Evolutionary conservation across 352 stramenopile species (phyloP).

Genomic region (Phytophthora fragariaefolia): DNA sequence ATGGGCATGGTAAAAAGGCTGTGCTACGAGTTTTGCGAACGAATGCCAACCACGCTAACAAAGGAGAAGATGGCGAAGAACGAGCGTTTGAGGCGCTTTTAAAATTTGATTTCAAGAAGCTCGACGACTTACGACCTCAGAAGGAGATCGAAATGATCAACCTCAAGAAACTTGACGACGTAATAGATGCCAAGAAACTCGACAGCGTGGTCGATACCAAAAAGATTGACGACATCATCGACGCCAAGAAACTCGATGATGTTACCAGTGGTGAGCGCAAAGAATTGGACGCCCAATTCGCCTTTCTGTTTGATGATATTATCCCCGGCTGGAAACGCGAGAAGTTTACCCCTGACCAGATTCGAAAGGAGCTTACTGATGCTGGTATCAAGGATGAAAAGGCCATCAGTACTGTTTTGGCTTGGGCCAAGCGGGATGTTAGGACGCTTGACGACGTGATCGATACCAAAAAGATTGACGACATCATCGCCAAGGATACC

Average conservation of each 20-base stretch:
- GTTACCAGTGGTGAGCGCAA: too few species aligned
- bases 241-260: not conserved
- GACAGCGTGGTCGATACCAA: not conserved
- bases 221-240: not conserved
- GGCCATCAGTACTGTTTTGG: not conserved
- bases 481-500: too few species aligned
- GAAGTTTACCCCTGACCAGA: not conserved
- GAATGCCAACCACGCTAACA: too few species aligned
- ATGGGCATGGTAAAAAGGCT: too few species aligned
- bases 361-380: not conserved
- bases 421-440: not conserved
- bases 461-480: not conserved
- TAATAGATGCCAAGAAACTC: not conserved
- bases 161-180: not conserved
- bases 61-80: too few species aligned
- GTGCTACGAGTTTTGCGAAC: too few species aligned
- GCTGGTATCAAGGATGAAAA: not conserved
- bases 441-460: too few species aligned
- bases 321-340: not conserved
- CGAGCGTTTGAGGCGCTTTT: not conserved
- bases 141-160: not conserved
- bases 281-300: not conserved
- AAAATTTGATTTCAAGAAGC: not conserved
- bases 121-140: not conserved
- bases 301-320: not conserved